Evolutionary conservation across 495 filamentous ascomycete species (phyloP).

Genomic region (Penicillium ucsense): DNA sequence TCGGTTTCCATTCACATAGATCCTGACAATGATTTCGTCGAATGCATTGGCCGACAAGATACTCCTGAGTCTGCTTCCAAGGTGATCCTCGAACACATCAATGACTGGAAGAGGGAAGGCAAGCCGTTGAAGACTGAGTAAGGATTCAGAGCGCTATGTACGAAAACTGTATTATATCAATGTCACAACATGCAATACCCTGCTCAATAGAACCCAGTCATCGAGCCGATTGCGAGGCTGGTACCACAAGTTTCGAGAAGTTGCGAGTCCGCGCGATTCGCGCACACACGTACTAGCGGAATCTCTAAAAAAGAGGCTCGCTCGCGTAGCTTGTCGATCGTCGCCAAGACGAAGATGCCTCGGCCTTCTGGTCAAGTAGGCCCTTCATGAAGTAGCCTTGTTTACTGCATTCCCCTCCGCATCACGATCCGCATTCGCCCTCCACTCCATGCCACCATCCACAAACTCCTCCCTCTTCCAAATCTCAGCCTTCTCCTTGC

Average conservation of each 20-base stretch:
- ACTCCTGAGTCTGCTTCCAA: constrained; percentile 76
- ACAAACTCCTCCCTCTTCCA: constrained; percentile 96
- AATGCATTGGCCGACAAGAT: constrained; percentile 91
- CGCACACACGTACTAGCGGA: too few species aligned
- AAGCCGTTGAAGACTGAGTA: constrained; percentile 35
- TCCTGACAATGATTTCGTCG: constrained; percentile 95
- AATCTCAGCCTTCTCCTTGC: constrained; percentile 79
- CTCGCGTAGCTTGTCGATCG: too few species aligned
- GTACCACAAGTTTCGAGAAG: too few species aligned
- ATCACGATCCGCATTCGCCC: constrained; percentile 76
- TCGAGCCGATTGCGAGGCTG: too few species aligned
- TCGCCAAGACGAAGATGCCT: too few species aligned
- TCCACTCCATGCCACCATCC: constrained; percentile 72
- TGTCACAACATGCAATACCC: constrained; percentile 19
- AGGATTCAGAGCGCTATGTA: constrained; percentile 8
- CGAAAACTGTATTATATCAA: constrained; percentile 23
- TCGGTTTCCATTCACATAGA: constrained; percentile 35
- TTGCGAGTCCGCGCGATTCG: too few species aligned
- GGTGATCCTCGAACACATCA: constrained; percentile 78
- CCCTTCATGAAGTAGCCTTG: not conserved
- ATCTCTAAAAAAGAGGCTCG: too few species aligned
- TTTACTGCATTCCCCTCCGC: constrained; percentile 29
- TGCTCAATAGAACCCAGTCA: constrained; percentile 7
- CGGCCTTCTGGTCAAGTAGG: too few species aligned
- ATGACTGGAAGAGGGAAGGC: constrained; percentile 67